Percentiles rank a stretch among this genome's conserved stretches.
Conservation (phyloP, 352 stramenopile genomes). For the Pythium rishiriense region DNA sequence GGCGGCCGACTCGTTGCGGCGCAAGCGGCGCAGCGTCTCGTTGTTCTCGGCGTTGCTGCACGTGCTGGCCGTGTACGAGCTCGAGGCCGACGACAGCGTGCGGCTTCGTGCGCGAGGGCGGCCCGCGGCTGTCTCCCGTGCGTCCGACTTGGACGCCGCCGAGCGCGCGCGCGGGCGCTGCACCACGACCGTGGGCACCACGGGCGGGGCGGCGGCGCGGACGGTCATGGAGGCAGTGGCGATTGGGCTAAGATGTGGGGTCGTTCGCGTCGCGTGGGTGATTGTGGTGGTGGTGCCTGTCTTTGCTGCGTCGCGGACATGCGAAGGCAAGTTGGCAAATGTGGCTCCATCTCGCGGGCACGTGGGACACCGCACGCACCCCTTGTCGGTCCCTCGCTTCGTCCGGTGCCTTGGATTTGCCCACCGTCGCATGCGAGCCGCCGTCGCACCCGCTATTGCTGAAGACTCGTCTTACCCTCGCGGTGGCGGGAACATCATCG, state of each 20-base stretch:
- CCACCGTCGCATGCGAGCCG: not conserved
- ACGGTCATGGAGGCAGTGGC: conserved; percentile 9
- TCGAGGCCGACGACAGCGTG: conserved; percentile 27
- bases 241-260: conserved; percentile 6
- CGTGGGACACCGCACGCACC: not conserved
- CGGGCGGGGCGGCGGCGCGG: conserved; percentile 4
- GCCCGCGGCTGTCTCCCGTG: not conserved
- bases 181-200: conserved; percentile 16
- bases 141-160: conserved; percentile 19
- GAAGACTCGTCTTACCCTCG: not conserved
- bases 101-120: conserved; percentile 1
- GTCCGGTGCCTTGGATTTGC: not conserved
- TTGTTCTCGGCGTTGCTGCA: conserved; percentile 30
- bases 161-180: conserved; percentile 18
- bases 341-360: not conserved
- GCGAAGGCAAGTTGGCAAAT: not conserved
- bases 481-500: not conserved
- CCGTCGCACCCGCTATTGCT: conserved; percentile 7
- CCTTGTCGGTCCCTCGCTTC: not conserved
- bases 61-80: conserved; percentile 20
- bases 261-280: not conserved
- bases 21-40: conserved; percentile 37
- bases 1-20: conserved; percentile 41
- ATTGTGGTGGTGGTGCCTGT: not conserved
- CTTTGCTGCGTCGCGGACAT: not conserved